phyloP scores from a whole-genome alignment of 2,329 filamentous ascomycete species.

The Dendrostoma leiphaemia region DNA sequence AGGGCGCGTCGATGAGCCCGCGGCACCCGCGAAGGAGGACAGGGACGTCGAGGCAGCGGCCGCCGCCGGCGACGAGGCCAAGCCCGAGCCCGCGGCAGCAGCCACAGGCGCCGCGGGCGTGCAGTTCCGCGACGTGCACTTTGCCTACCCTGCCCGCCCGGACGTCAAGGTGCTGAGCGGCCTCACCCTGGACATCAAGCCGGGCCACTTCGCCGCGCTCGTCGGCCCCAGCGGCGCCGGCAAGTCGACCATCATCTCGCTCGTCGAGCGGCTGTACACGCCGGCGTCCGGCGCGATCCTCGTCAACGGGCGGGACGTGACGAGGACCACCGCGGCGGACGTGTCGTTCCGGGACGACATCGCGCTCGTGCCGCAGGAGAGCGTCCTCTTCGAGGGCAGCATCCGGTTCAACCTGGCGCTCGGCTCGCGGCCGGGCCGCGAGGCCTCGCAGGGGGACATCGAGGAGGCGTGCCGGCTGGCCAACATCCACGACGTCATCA shows the following conservation, averaged over 20 bases:
- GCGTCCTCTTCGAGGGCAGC: constrained; percentile 39
- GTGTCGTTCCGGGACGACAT: constrained; percentile 34
- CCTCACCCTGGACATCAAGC: constrained; percentile 34
- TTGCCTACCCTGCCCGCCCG: constrained; percentile 60
- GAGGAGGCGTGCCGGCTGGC: constrained; percentile 55
- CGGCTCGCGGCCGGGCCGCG: constrained; percentile 41
- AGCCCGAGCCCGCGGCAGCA: not conserved
- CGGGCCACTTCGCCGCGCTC: constrained; percentile 39
- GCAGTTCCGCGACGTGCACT: constrained; percentile 53
- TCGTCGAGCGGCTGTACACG: constrained; percentile 53
- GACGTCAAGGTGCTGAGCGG: constrained; percentile 47
- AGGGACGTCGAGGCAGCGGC: constrained; percentile 28
- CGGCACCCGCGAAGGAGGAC: not conserved
- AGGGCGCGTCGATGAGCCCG: not conserved
- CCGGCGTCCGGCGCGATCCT: constrained; percentile 47
- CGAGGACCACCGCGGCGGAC: constrained; percentile 6
- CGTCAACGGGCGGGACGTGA: constrained; percentile 47
- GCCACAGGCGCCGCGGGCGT: constrained; percentile 28
- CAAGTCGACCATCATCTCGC: constrained; percentile 45
- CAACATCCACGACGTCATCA: constrained; percentile 59
- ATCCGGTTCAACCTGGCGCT: constrained; percentile 39
- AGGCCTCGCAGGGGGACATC: constrained; percentile 47
- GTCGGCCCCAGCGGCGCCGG: constrained; percentile 46
- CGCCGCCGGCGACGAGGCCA: constrained; percentile 26
- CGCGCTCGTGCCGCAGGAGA: constrained; percentile 38